Conservation (phyloP, 305 asterid species). For the Petunia hybrid region DNA sequence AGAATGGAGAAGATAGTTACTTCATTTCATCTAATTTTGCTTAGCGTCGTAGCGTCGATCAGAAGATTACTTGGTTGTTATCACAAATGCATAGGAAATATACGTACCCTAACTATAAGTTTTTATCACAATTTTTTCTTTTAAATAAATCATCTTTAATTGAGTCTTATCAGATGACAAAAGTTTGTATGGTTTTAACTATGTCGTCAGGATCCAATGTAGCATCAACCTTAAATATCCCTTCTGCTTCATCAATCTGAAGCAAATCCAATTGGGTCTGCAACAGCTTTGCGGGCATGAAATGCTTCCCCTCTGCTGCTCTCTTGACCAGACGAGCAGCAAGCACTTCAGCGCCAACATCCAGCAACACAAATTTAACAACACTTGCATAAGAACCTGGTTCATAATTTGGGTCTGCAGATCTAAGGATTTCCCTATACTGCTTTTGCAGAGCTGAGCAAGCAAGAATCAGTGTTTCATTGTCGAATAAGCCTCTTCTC, state of each 20-base stretch:
- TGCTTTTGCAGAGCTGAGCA: slow-evolving; percentile 85
- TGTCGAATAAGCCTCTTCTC: slow-evolving; percentile 45
- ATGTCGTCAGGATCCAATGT: slow-evolving; percentile 63
- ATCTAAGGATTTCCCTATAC: slow-evolving; percentile 84
- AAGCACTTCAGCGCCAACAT: slow-evolving; percentile 65
- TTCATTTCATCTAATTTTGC: background rate
- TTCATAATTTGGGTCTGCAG: slow-evolving; percentile 62
- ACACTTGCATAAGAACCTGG: slow-evolving; percentile 44
- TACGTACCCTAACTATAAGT: background rate
- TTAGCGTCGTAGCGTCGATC: background rate
- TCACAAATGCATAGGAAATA: background rate
- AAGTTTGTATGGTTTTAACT: slow-evolving; percentile 51
- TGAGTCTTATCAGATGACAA: slow-evolving; percentile 30
- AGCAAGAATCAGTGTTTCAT: slow-evolving; percentile 64
- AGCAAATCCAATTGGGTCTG: slow-evolving; percentile 84
- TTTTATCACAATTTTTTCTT: background rate
- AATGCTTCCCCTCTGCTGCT: slow-evolving; percentile 77
- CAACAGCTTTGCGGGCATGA: slow-evolving; percentile 88
- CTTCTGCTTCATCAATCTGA: slow-evolving; percentile 82
- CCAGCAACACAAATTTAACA: slow-evolving; percentile 66
- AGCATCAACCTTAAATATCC: slow-evolving; percentile 75
- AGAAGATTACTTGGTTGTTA: background rate
- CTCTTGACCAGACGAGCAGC: slow-evolving; percentile 69
- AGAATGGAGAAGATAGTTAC: background rate
- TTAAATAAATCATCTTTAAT: background rate